A percentile compares a stretch with the other conserved stretches of the same genome.
phyloP scores from a whole-genome alignment of 2,329 filamentous ascomycete species.

The Penicillium sp. region DNA sequence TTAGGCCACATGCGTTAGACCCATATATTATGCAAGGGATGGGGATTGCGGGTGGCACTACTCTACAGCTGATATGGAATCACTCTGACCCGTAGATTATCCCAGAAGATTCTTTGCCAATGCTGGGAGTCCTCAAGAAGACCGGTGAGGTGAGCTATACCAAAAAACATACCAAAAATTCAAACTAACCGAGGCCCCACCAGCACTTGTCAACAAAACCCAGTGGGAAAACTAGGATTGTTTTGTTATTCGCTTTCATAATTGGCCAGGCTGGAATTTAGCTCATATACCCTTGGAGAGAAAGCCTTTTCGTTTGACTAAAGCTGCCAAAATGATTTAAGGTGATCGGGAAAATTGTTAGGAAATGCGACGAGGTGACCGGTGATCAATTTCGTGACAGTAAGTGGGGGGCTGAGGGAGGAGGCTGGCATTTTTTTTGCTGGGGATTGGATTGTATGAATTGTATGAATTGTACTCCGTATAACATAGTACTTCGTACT shows the following conservation, averaged over 20 bases:
- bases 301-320: not conserved
- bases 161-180: not conserved
- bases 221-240: not conserved
- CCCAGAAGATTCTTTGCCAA: not conserved
- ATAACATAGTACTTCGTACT: not conserved
- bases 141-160: not conserved
- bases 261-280: not conserved
- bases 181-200: slow-evolving; percentile 3
- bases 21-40: slow-evolving; percentile 1
- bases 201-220: not conserved
- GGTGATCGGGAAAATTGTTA: not conserved
- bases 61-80: not conserved
- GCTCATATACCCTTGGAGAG: not conserved
- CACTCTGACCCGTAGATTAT: not conserved
- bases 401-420: not conserved
- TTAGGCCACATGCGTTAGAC: not conserved
- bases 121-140: not conserved
- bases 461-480: not conserved
- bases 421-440: slow-evolving; percentile 2
- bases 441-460: not conserved
- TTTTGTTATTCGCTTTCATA: not conserved
- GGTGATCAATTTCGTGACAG: slow-evolving; percentile 1
- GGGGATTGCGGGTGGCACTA: not conserved
- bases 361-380: slow-evolving; percentile 1
- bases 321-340: not conserved